Evolutionary conservation across 768 basidiomycete genomes (phyloP), one percentile per base, ranked within the genome.

Genomic region (Lactarius quietus): DNA sequence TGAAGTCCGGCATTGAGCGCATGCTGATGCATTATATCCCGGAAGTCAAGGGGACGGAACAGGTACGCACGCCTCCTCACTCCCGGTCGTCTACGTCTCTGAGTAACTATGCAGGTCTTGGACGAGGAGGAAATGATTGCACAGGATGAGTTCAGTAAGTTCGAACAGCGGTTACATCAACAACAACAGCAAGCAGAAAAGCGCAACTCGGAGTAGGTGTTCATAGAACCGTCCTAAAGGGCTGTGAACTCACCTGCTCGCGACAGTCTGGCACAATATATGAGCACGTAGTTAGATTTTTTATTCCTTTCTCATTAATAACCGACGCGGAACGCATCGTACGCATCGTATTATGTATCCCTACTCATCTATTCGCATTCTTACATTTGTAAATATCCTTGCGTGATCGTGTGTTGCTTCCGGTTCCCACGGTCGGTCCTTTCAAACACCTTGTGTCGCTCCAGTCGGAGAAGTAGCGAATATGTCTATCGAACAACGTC

Each of bases 1-100:
- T 99, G 63, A 99, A 98, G 82, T 87, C 85, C 67, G 97, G 97
- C 10, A 98, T 99, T 60, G 97, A 99, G 78, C 82, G 97, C 68
- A 98, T 99, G 97, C 79, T 99, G 71, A 95, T 93, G 93, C 96
- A 98, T 77, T 98, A 98, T 73, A 93, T 99, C 61, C 96, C 96
- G 2, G 92, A 96, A 77, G 94, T 96, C 43, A 91, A 93, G 75
- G 90, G 87, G 29, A 91, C 95, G 9, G 89, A 94, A 71, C 92
- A 95, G 84, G 92, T 88, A 68, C 69, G 82, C 72, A 29, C n/a
- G 26, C 35, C 9, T 14, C 38, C 36, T 29, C 29, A 18, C 41
- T 3, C 48, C 57, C 62, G 9, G 29, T 48, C 10, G 17, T 41
- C 41, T n/a, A 48, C 48, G 6, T n/a, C 10, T 26, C 36, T 54